Conservation (phyloP, 2,329 filamentous ascomycete species). For the Colletotrichum spinosum region DNA sequence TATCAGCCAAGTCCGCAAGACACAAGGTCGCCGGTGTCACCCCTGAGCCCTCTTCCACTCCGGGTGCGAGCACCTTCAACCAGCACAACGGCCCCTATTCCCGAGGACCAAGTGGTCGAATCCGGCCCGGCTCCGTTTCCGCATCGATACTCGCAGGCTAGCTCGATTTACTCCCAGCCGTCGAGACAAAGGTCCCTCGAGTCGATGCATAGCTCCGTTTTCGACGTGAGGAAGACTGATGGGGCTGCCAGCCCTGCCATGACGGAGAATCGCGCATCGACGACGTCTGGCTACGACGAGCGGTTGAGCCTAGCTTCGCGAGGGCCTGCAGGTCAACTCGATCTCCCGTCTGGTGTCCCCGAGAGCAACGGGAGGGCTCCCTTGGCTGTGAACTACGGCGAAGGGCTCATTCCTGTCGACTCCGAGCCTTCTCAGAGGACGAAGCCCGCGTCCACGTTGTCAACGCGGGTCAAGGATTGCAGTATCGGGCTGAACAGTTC, state of each 20-base stretch:
- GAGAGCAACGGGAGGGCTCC: slow-evolving; percentile 33
- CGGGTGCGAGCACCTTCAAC: slow-evolving; percentile 10
- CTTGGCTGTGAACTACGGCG: slow-evolving; percentile 38
- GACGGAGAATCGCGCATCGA: slow-evolving; percentile 38
- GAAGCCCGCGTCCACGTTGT: slow-evolving; percentile 34
- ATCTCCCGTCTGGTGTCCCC: slow-evolving; percentile 30
- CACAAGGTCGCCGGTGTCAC: slow-evolving; percentile 1
- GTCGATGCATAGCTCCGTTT: slow-evolving; percentile 50
- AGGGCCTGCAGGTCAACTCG: slow-evolving; percentile 16
- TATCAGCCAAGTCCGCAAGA: slow-evolving; percentile 32
- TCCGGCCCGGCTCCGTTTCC: slow-evolving; percentile 13
- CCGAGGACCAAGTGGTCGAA: slow-evolving; percentile 23
- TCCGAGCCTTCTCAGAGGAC: slow-evolving; percentile 40
- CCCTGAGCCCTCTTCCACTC: slow-evolving; percentile 3
- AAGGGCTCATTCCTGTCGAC: slow-evolving; percentile 52
- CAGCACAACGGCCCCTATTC: slow-evolving; percentile 6
- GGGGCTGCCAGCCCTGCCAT: slow-evolving; percentile 39
- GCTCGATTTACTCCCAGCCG: slow-evolving; percentile 39
- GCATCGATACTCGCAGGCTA: slow-evolving; percentile 26
- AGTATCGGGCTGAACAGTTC: slow-evolving; percentile 59
- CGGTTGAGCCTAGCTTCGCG: slow-evolving; percentile 8
- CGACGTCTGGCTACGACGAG: slow-evolving; percentile 34
- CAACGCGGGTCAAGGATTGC: slow-evolving; percentile 48
- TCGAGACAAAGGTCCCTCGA: slow-evolving; percentile 48
- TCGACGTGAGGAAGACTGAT: slow-evolving; percentile 46